These are phyloP conservation scores for Desmodesmus armatus DNA, from an alignment of 139 green algal genomes.

Conservation along the genomic window DNA sequence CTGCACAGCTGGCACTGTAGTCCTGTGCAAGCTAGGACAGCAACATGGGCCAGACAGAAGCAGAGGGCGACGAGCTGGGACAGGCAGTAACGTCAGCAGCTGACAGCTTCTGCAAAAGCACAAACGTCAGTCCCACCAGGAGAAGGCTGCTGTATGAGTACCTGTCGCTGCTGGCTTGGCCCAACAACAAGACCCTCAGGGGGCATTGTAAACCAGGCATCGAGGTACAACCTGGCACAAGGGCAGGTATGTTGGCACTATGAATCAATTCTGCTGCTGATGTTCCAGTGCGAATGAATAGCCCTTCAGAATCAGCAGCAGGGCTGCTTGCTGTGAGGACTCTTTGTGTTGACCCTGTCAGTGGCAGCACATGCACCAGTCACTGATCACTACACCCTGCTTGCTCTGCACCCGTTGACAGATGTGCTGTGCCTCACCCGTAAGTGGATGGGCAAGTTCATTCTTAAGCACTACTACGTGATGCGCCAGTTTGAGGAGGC, in stretches of 20 bases:
- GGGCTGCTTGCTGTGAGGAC: too few relatives aligned
- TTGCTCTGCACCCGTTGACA: too few relatives aligned
- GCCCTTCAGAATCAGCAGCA: too few relatives aligned
- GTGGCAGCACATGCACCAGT: not conserved
- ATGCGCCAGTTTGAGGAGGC: slow-evolving; percentile 37
- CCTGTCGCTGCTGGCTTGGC: not conserved
- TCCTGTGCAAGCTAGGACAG: too few relatives aligned
- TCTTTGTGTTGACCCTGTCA: too few relatives aligned
- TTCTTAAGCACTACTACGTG: slow-evolving; percentile 40
- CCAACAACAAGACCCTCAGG: slow-evolving; percentile 24
- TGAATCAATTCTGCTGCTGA: too few relatives aligned
- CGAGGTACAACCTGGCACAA: too few relatives aligned
- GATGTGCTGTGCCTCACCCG: slow-evolving; percentile 16
- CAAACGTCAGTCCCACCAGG: not conserved
- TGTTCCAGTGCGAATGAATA: too few relatives aligned
- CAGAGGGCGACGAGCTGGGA: not conserved
- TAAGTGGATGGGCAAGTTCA: slow-evolving; percentile 19
- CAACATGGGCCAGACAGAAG: not conserved
- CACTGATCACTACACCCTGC: too few relatives aligned
- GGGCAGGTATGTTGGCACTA: too few relatives aligned
- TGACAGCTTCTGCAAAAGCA: slow-evolving; percentile 4
- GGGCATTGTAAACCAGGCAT: too few relatives aligned
- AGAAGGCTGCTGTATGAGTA: slow-evolving; percentile 36
- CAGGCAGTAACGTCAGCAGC: slow-evolving; percentile 1
- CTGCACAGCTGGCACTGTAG: too few relatives aligned